Base-by-base conservation (phyloP, 768 basidiomycete genomes). In the Collybiopsis confluens region DNA sequence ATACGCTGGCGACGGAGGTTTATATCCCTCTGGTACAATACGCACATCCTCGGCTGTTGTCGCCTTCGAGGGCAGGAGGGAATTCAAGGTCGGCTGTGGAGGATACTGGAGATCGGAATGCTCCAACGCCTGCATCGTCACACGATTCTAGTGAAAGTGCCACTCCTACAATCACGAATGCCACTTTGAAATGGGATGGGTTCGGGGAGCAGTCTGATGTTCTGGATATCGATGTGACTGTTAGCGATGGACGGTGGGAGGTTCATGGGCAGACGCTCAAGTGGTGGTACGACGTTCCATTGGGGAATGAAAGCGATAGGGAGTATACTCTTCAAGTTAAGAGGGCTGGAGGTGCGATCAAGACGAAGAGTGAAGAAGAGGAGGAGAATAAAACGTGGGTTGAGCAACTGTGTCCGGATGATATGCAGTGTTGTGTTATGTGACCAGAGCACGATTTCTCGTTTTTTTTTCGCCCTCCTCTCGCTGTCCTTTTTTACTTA, bases 21-120 rank as follows among this genome's bases (percentile, higher is more conserved):
- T 99, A 80, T 65, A 66, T 98, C 1, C 97, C 97, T 4, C 75
- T 92, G 45, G 85, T 96, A 18, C 97, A 99, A 65, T 99, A 85
- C 65, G 90, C 87, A 2, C 75, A 77, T 56, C 58, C 57, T 43
- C 58, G 67, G 44, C 45, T 74, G 26, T 54, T 75, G 42, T 2
- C 23, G 4, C 16, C 26, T 43, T 44, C 43, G 7, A 4, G 26
- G 18, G 3, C 15, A 3, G 50, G 42, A 11, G 50, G 38, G 8
- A 26, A 52, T 23, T n/a, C 40, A 42, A 6, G 8, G 21, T 8
- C 26, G 7, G 16, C 28, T 23, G 9, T 26, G 9, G 20, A 53
- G n/a, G 41, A 15, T 18, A 4, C 18, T 1, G 52, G 35, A 23
- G 41, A 3, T 27, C 20, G 18, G 24, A 20, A 26, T 5, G 23